Percentiles rank a stretch among this genome's conserved stretches.
Conservation (phyloP, 768 basidiomycete genomes). For the Boletus patriciae region DNA sequence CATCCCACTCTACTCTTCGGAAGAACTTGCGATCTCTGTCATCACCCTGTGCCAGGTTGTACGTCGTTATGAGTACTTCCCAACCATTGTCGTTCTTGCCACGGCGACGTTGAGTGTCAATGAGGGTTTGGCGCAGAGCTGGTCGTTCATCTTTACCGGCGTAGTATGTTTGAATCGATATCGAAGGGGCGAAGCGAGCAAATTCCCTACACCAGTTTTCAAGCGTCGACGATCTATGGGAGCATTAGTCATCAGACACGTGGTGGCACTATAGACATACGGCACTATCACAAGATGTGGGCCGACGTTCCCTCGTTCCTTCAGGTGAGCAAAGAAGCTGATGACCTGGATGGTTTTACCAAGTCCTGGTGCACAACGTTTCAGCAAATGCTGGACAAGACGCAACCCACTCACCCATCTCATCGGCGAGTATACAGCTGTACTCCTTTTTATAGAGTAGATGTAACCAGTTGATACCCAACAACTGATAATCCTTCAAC, state of each 20-base stretch:
- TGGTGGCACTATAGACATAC: slow-evolving; percentile 47
- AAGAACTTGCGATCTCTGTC: slow-evolving; percentile 90
- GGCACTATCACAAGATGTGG: slow-evolving; percentile 96
- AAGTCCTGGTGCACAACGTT: slow-evolving; percentile 56
- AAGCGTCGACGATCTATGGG: slow-evolving; percentile 80
- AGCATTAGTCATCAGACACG: slow-evolving; percentile 8
- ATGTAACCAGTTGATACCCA: slow-evolving; percentile 98
- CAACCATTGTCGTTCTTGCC: slow-evolving; percentile 60
- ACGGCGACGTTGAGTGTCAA: slow-evolving; percentile 53
- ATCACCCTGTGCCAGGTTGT: slow-evolving; percentile 89
- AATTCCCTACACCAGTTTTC: slow-evolving; percentile 99
- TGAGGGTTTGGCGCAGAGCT: slow-evolving; percentile 67
- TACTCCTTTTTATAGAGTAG: slow-evolving; percentile 75
- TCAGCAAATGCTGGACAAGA: background rate
- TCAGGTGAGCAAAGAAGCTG: slow-evolving; percentile 89
- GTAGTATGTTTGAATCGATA: slow-evolving; percentile 90
- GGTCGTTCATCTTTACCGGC: slow-evolving; percentile 87
- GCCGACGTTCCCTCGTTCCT: slow-evolving; percentile 72
- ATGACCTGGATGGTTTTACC: slow-evolving; percentile 99
- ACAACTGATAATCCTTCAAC: slow-evolving; percentile 94
- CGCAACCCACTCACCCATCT: slow-evolving; percentile 77
- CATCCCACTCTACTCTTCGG: slow-evolving; percentile 88
- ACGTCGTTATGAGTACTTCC: slow-evolving; percentile 95
- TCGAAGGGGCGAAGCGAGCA: slow-evolving; percentile 80
- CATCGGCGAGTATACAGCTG: slow-evolving; percentile 97